Evolutionary conservation across 2,329 filamentous ascomycete species (phyloP).

Genomic region (Alternaria postmessia): DNA sequence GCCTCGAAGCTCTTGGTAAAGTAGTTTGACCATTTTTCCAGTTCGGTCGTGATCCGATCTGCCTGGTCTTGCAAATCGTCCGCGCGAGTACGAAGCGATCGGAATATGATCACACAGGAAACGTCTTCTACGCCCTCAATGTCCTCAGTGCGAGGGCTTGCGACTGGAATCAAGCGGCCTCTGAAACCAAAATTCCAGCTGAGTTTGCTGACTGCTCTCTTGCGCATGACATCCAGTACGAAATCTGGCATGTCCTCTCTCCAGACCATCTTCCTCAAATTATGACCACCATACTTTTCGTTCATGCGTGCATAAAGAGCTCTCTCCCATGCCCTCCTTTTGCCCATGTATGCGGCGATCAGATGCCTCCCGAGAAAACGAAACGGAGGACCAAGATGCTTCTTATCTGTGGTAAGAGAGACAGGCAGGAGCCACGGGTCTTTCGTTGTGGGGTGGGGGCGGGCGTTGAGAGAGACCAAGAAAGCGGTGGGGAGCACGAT

Average conservation of each 20-base stretch:
- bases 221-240: conserved; percentile 50
- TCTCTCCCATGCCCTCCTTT: conserved; percentile 33
- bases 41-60: conserved; percentile 23
- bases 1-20: conserved; percentile 23
- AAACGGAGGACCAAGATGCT: conserved; percentile 35
- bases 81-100: conserved; percentile 35
- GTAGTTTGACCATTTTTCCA: conserved; percentile 35
- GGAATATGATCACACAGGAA: conserved; percentile 38
- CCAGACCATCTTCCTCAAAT: conserved; percentile 53
- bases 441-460: conserved; percentile 63
- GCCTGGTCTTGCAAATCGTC: conserved; percentile 30
- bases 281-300: conserved; percentile 46
- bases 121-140: conserved; percentile 39
- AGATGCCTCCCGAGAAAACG: conserved; percentile 30
- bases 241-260: conserved; percentile 58
- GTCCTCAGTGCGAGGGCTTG: conserved; percentile 29
- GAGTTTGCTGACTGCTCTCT: conserved; percentile 48
- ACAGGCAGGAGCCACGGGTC: conserved; percentile 66
- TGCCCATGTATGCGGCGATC: conserved; percentile 27
- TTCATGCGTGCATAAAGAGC: conserved; percentile 35
- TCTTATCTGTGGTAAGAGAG: conserved; percentile 33
- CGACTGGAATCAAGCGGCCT: conserved; percentile 33
- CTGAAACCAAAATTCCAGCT: conserved; percentile 40
- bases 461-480: conserved; percentile 67
- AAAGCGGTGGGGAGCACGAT: conserved; percentile 66